phyloP scores from a whole-genome alignment of 2,329 filamentous ascomycete species.

The Dendrostoma leiphaemia region DNA sequence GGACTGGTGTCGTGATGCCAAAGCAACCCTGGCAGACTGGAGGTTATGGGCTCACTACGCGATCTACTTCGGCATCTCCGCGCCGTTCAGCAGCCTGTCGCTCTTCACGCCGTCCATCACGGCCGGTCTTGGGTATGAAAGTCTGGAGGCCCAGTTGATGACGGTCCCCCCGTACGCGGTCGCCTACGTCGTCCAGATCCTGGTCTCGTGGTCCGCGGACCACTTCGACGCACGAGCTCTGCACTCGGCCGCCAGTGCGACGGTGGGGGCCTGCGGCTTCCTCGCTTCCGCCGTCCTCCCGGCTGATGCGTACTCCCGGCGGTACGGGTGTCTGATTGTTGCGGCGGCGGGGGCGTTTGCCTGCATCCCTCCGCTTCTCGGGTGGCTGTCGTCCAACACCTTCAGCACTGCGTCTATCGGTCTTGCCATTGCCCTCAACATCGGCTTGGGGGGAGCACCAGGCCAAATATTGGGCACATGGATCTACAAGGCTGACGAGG shows the following conservation, averaged over 20 bases:
- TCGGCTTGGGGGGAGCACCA: conserved; percentile 62
- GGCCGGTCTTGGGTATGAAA: conserved; percentile 31
- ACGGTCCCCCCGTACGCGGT: conserved; percentile 67
- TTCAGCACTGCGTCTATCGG: conserved; percentile 64
- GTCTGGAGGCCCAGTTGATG: conserved; percentile 56
- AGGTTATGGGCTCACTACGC: conserved; percentile 65
- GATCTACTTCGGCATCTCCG: conserved; percentile 30
- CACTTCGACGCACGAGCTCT: conserved; percentile 53
- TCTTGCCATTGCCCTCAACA: conserved; percentile 68
- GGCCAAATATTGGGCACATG: conserved; percentile 72
- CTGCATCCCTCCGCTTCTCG: conserved; percentile 66
- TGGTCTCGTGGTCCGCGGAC: conserved; percentile 60
- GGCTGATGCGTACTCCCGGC: conserved; percentile 52
- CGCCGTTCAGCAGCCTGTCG: conserved; percentile 34
- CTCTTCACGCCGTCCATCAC: conserved; percentile 60
- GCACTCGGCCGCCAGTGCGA: conserved; percentile 41
- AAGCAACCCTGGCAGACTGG: conserved; percentile 62
- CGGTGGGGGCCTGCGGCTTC: conserved; percentile 48
- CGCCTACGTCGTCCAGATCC: conserved; percentile 38
- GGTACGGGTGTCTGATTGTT: conserved; percentile 71
- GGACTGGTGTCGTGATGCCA: conserved; percentile 65
- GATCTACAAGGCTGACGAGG: conserved; percentile 68
- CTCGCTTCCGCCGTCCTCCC: conserved; percentile 64
- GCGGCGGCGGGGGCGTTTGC: conserved; percentile 66
- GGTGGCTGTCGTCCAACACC: conserved; percentile 69